A percentile compares a stretch with the other conserved stretches of the same genome.
phyloP scores from a whole-genome alignment of 179 eudicot species.

The Vitellaria paradoxa region DNA sequence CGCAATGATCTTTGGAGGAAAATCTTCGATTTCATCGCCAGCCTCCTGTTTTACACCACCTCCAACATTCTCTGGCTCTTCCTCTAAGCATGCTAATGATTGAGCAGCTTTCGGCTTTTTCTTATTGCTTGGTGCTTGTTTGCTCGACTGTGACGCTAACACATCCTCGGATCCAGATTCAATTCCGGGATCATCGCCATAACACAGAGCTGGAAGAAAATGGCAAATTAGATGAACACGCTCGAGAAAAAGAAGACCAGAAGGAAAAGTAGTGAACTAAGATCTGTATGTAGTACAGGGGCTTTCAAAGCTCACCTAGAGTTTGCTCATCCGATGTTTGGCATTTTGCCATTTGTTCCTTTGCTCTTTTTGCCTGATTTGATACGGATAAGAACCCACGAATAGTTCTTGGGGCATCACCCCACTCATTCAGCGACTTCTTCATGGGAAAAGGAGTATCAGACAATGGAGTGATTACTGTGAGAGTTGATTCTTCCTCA shows the following conservation, averaged over 20 bases:
- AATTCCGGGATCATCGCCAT: slow-evolving; percentile 36
- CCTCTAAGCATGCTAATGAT: slow-evolving; percentile 25
- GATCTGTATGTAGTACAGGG: not conserved
- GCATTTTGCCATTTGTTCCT: slow-evolving; percentile 32
- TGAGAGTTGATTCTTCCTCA: slow-evolving; percentile 50
- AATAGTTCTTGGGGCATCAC: slow-evolving; percentile 48
- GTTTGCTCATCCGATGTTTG: slow-evolving; percentile 32
- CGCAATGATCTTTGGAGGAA: slow-evolving; percentile 65
- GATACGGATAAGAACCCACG: slow-evolving; percentile 37
- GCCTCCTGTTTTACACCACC: slow-evolving; percentile 12
- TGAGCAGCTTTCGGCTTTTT: slow-evolving; percentile 23
- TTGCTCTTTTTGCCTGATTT: slow-evolving; percentile 46
- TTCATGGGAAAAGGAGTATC: slow-evolving; percentile 54
- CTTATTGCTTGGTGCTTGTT: slow-evolving; percentile 14
- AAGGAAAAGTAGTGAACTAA: not conserved
- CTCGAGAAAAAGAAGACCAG: not conserved
- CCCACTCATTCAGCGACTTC: slow-evolving; percentile 50
- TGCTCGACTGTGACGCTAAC: slow-evolving; percentile 12
- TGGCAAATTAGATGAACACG: not conserved
- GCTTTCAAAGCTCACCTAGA: slow-evolving; percentile 32
- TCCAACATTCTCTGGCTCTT: slow-evolving; percentile 18
- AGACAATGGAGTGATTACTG: slow-evolving; percentile 44
- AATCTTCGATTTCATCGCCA: slow-evolving; percentile 28
- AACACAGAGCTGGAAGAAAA: slow-evolving; percentile 44
- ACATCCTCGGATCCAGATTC: slow-evolving; percentile 27